Evolutionary conservation across 2,329 filamentous ascomycete genomes (phyloP), one percentile per base, ranked within the genome.

Genomic region (Chaetomiaceae sp.): DNA sequence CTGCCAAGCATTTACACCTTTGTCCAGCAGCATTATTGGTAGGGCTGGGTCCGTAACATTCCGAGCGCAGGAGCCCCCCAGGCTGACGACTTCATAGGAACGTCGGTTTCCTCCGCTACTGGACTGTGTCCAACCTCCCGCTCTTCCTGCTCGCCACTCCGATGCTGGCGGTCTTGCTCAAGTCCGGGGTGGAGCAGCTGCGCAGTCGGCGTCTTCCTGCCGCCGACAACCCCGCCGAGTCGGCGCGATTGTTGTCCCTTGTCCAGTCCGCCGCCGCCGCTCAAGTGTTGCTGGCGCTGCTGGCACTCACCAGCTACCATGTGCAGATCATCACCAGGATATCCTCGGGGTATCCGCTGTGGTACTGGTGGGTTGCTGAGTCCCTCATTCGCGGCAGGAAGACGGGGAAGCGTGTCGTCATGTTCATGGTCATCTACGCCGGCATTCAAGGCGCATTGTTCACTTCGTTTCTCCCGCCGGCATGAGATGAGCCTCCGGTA

Each of bases 261-360:
- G 61, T 82, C 6, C 70, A 70, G 25, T 79, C 81, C 20, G 74
- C 96, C 56, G 89, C 89, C 1, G 70, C 85, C 3, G 80, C 83
- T 4, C 92, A 99, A 69, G 69, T 88, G 1, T 53, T 91, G 3
- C 75, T 99, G 17, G 85, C 87, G 1, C 56, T 81, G 2, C 69
- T 92, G 55, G 88, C 90, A 19, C 70, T 91, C 19, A 89, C 85
- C 12, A 89, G 75, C 58, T 95, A 95, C 66, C 94, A 99, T 66
- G 87, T 96, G 23, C 94, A 99, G 70, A 95, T 99, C 61, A 87
- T 97, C 64, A 95, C 87, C 40, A 83, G 94, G 22, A 79, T 99
- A 15, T 87, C 89, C 1, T 96, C 91, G 0, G 92, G 85, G 0
- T 96, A 92, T 69, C 88, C 91, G 1, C 71, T 94, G 17, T 96